Evolutionary conservation across 768 basidiomycete species (phyloP).

Genomic region (Trametes punicea): DNA sequence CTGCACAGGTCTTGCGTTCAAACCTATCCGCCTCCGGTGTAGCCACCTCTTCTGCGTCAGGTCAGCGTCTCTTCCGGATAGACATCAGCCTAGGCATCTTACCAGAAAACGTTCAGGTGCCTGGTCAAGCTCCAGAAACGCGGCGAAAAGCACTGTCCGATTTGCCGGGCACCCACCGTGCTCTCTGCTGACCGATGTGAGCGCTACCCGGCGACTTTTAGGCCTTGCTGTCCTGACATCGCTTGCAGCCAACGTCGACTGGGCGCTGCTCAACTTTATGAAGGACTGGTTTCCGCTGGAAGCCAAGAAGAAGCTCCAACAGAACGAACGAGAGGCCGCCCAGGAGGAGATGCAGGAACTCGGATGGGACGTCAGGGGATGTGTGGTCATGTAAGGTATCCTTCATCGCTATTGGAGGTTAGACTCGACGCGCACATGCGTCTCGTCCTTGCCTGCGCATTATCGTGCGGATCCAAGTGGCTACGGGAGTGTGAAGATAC

Average conservation of each 20-base stretch:
- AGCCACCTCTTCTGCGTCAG: conserved; percentile 77
- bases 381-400: conserved; percentile 15
- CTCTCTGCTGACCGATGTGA: conserved; percentile 71
- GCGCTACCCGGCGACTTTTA: conserved; percentile 26
- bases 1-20: conserved; percentile 88
- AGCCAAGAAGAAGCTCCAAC: conserved; percentile 64
- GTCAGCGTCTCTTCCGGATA: conserved; percentile 25
- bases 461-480: no score
- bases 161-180: conserved; percentile 80
- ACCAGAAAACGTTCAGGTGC: conserved; percentile 38
- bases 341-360: conserved; percentile 66
- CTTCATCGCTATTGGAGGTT: no score
- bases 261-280: conserved; percentile 82
- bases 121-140: conserved; percentile 91
- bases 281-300: conserved; percentile 90
- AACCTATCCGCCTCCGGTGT: conserved; percentile 80
- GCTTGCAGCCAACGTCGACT: conserved; percentile 70
- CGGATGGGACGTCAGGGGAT: conserved; percentile 43
- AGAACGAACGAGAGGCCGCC: conserved; percentile 72
- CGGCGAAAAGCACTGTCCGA: conserved; percentile 71
- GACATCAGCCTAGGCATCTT: neutral
- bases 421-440: no score
- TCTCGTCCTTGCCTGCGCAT: no score
- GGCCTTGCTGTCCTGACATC: neutral
- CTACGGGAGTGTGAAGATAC: no score